These are phyloP conservation scores for Aspergillus quadricinctus DNA, from an alignment of 2,329 filamentous ascomycete species.

Conservation along the genomic window DNA sequence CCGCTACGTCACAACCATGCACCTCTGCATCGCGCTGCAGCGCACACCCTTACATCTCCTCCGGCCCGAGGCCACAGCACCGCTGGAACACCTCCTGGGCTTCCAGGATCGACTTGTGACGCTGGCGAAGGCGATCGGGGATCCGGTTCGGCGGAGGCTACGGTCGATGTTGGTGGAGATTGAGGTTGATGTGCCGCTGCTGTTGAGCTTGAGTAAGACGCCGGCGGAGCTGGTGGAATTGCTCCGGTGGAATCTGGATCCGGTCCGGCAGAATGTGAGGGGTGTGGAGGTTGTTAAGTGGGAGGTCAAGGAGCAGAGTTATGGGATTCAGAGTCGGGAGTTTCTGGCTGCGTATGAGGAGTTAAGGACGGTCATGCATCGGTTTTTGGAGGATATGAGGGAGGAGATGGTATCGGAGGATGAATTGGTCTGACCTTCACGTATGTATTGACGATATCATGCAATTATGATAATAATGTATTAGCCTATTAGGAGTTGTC, in stretches of 20 bases:
- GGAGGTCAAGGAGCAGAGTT: constrained; percentile 9
- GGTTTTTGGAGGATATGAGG: constrained; percentile 7
- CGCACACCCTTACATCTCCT: constrained; percentile 4
- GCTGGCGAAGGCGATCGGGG: background rate
- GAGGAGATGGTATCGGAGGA: constrained; percentile 3
- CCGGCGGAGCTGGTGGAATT: constrained; percentile 6
- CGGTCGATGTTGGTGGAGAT: constrained; percentile 1
- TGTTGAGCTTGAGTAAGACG: constrained; percentile 11
- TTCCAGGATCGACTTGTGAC: constrained; percentile 4
- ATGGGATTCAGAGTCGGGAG: constrained; percentile 8
- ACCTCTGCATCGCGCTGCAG: constrained; percentile 6
- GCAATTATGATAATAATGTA: background rate
- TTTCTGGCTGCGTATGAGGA: constrained; percentile 3
- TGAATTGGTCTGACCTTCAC: background rate
- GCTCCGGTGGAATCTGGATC: constrained; percentile 5
- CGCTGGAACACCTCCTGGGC: constrained; percentile 1
- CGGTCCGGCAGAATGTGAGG: background rate
- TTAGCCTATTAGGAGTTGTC: no score
- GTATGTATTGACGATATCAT: background rate
- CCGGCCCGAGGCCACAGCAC: background rate
- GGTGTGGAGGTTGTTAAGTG: background rate
- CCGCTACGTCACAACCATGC: constrained; percentile 3
- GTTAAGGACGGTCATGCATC: constrained; percentile 4
- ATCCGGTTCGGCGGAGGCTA: background rate
- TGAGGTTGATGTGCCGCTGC: constrained; percentile 5